phyloP scores from a whole-genome alignment of 2,329 filamentous ascomycete species.

The Calonectria ilicicola region DNA sequence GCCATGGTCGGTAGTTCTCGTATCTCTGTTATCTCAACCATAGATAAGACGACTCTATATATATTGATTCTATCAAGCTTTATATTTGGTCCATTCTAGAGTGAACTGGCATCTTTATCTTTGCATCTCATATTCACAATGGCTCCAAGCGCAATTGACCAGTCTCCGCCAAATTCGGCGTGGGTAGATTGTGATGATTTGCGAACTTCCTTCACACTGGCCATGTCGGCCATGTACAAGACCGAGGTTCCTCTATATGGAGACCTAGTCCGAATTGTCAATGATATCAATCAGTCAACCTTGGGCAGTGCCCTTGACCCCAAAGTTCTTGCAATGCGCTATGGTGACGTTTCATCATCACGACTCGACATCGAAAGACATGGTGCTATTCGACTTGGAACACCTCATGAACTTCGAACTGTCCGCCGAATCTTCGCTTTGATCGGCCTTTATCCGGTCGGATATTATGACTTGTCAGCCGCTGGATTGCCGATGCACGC shows the following conservation, averaged over 20 bases:
- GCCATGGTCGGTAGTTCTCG: conserved; percentile 17
- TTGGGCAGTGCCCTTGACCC: conserved; percentile 27
- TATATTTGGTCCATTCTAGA: neutral
- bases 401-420: conserved; percentile 54
- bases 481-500: conserved; percentile 62
- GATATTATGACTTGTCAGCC: conserved; percentile 61
- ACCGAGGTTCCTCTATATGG: conserved; percentile 38
- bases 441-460: conserved; percentile 61
- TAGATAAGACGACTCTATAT: conserved; percentile 19
- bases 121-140: conserved; percentile 11
- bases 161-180: neutral
- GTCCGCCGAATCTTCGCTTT: conserved; percentile 58
- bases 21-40: conserved; percentile 20
- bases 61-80: neutral
- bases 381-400: conserved; percentile 62
- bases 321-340: conserved; percentile 30
- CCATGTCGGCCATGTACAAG: conserved; percentile 42
- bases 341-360: conserved; percentile 26
- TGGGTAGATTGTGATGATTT: conserved; percentile 36
- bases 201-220: conserved; percentile 30
- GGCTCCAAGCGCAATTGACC: conserved; percentile 18
- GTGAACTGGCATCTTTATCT: neutral
- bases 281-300: conserved; percentile 28
- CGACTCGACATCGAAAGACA: conserved; percentile 48
- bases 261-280: conserved; percentile 33